Conservation (phyloP, 768 basidiomycete species). For the Cytidiella melzeri region DNA sequence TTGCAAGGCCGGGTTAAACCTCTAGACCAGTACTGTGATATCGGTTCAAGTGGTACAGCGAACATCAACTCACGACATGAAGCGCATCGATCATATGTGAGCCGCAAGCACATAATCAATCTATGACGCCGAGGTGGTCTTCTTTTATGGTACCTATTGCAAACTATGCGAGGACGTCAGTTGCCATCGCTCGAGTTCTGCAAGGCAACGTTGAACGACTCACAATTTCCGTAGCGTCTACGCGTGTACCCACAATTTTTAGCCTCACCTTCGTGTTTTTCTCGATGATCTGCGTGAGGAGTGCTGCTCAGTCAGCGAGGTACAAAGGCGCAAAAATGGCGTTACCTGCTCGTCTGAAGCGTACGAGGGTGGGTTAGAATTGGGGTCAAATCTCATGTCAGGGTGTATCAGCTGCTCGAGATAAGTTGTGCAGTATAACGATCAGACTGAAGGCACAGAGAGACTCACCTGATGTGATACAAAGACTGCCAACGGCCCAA, state of each 20-base stretch:
- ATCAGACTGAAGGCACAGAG: neutral
- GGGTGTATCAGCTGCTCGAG: constrained; percentile 76
- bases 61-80: too few species aligned
- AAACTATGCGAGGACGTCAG: constrained; percentile 48
- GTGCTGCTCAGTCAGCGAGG: neutral
- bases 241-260: constrained; percentile 97
- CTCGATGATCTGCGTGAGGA: constrained; percentile 67
- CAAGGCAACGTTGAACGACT: constrained; percentile 27
- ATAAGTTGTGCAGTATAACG: neutral
- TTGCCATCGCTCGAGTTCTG: too few species aligned
- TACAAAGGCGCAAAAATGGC: neutral
- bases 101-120: too few species aligned
- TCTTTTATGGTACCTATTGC: constrained; percentile 98
- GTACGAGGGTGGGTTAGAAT: constrained; percentile 95
- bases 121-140: constrained; percentile 92
- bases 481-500: constrained; percentile 91
- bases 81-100: too few species aligned
- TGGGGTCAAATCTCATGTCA: constrained; percentile 92
- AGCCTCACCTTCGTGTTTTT: constrained; percentile 89
- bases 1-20: too few species aligned
- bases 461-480: constrained; percentile 85
- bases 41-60: too few species aligned
- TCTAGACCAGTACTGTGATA: too few species aligned
- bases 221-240: constrained; percentile 97
- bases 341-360: constrained; percentile 82